Percentiles rank a stretch among this genome's conserved stretches.
Conservation (phyloP, 441 rosid species). For the Isatis lusitanica region DNA sequence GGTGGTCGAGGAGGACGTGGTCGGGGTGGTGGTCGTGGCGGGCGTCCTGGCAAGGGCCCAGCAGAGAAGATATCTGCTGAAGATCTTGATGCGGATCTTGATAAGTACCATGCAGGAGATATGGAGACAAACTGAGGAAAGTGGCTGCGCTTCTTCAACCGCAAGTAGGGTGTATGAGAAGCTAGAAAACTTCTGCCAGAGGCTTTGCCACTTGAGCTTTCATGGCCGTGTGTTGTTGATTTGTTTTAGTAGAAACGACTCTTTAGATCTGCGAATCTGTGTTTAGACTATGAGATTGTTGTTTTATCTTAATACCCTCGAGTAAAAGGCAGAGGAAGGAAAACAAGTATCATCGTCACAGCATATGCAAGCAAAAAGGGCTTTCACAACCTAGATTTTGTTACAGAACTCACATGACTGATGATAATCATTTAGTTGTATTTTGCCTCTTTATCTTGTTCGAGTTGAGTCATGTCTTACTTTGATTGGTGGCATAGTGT, state of each 20-base stretch:
- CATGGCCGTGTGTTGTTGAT: slow-evolving; percentile 36
- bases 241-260: slow-evolving; percentile 31
- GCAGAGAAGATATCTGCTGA: slow-evolving; percentile 86
- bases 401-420: background rate
- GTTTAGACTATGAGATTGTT: slow-evolving; percentile 17
- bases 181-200: slow-evolving; percentile 12
- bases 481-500: background rate
- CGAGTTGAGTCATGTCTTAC: background rate
- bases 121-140: slow-evolving; percentile 69
- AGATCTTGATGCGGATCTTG: slow-evolving; percentile 95
- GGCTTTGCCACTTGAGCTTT: slow-evolving; percentile 18
- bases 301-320: slow-evolving; percentile 5
- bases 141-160: slow-evolving; percentile 12
- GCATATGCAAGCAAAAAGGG: background rate
- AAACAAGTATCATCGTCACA: background rate
- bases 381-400: background rate
- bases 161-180: background rate
- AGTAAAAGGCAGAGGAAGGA: background rate
- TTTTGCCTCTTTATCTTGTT: background rate
- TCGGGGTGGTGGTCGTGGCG: slow-evolving; percentile 55
- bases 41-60: slow-evolving; percentile 71
- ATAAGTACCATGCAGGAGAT: slow-evolving; percentile 69
- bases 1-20: slow-evolving; percentile 49
- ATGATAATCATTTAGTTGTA: background rate
- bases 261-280: slow-evolving; percentile 16